Conservation (phyloP, 2,329 filamentous ascomycete genomes). For the Penicillium capsulatum region DNA sequence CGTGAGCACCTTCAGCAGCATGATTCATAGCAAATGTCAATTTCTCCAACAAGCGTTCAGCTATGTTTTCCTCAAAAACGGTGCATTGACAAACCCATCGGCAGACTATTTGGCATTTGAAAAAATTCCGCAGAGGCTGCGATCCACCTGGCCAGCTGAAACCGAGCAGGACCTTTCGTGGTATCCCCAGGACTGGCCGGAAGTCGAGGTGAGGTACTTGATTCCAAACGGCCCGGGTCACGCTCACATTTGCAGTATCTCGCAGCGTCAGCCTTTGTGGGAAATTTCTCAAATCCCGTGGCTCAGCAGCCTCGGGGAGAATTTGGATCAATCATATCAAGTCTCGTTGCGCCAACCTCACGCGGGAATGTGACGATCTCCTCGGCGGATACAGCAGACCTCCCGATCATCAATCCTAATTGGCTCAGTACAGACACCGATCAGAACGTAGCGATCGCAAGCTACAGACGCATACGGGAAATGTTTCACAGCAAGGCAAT, state of each 20-base stretch:
- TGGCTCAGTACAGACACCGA: constrained; percentile 46
- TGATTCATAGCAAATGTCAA: constrained; percentile 14
- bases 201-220: constrained; percentile 29
- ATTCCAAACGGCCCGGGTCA: not conserved
- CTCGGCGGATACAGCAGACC: constrained; percentile 27
- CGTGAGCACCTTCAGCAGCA: constrained; percentile 21
- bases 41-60: constrained; percentile 13
- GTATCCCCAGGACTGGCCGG: constrained; percentile 39
- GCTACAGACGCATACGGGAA: constrained; percentile 43
- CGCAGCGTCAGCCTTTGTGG: constrained; percentile 24
- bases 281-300: constrained; percentile 26
- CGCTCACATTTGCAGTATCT: constrained; percentile 22
- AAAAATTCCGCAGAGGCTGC: constrained; percentile 25
- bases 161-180: constrained; percentile 21
- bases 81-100: constrained; percentile 28
- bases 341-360: constrained; percentile 38
- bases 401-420: constrained; percentile 46
- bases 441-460: constrained; percentile 42
- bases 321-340: constrained; percentile 27
- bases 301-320: constrained; percentile 23
- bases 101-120: constrained; percentile 33
- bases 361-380: constrained; percentile 46
- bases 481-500: constrained; percentile 30
- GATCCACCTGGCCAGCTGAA: constrained; percentile 16
- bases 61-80: constrained; percentile 20